Percentiles rank a stretch among this genome's conserved stretches.
These are phyloP conservation scores for Elsinoe ampelina DNA, from an alignment of 2,329 filamentous ascomycete species.

Conservation along the genomic window DNA sequence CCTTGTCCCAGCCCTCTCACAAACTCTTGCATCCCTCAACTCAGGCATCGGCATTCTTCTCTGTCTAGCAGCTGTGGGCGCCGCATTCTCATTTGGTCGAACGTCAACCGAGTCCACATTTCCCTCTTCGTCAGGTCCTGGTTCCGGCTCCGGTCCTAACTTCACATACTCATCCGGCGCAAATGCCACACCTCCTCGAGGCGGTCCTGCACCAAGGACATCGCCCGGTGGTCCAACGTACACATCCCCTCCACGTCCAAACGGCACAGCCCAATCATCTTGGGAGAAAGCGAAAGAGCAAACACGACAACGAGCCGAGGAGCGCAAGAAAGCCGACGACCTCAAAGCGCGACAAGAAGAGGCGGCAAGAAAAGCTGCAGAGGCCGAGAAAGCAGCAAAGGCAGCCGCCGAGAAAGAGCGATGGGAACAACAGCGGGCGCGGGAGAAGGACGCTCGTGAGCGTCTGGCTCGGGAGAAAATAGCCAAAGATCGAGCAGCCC, in stretches of 20 bases:
- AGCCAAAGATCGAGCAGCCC: constrained; percentile 31
- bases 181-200: constrained; percentile 11
- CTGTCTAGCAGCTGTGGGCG: constrained; percentile 62
- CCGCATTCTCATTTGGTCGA: constrained; percentile 65
- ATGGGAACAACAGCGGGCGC: constrained; percentile 41
- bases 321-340: constrained; percentile 49
- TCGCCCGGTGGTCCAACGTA: constrained; percentile 15
- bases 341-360: constrained; percentile 50
- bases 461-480: constrained; percentile 39
- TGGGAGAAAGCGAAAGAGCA: constrained; percentile 66
- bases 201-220: not conserved
- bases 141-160: constrained; percentile 1
- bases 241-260: constrained; percentile 17
- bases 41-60: constrained; percentile 60
- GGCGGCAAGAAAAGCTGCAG: constrained; percentile 42
- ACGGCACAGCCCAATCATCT: constrained; percentile 18
- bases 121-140: constrained; percentile 9
- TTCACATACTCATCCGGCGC: constrained; percentile 17
- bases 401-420: constrained; percentile 42
- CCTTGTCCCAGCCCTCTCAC: constrained; percentile 61
- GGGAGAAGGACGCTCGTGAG: constrained; percentile 41
- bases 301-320: constrained; percentile 53
- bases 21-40: constrained; percentile 51
- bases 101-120: constrained; percentile 38
- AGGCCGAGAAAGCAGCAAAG: constrained; percentile 36